phyloP scores from a whole-genome alignment of 148 eudicot genomes.

The Vaccinium vitisidaea region DNA sequence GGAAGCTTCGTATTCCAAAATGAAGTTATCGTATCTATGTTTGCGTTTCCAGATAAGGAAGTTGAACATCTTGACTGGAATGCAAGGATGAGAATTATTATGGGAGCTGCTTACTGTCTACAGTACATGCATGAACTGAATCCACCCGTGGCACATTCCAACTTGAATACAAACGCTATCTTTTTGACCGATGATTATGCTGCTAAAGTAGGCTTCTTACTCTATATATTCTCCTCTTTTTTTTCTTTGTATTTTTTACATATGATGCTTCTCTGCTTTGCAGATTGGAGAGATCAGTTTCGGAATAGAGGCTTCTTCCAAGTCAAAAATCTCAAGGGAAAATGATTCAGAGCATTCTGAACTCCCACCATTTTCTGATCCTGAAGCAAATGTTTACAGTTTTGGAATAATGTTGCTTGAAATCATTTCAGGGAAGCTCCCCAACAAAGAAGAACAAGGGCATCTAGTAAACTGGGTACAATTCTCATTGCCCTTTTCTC shows the following conservation, averaged over 20 bases:
- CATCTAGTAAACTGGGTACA: constrained; percentile 72
- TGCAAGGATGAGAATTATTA: constrained; percentile 72
- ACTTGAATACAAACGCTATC: constrained; percentile 49
- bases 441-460: constrained; percentile 60
- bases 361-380: constrained; percentile 40
- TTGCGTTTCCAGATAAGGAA: constrained; percentile 38
- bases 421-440: constrained; percentile 70
- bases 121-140: constrained; percentile 80
- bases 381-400: constrained; percentile 56
- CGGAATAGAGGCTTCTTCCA: constrained; percentile 32
- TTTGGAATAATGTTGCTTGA: constrained; percentile 84
- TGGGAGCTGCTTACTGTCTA: constrained; percentile 93
- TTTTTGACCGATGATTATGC: constrained; percentile 91
- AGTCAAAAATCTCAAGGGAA: constrained; percentile 35
- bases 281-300: constrained; percentile 69
- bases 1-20: background rate
- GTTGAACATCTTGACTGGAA: constrained; percentile 83
- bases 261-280: background rate
- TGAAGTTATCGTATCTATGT: background rate
- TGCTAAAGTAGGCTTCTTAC: constrained; percentile 61
- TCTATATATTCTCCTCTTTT: background rate
- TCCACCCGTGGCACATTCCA: constrained; percentile 63
- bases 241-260: background rate
- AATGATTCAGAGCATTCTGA: constrained; percentile 34
- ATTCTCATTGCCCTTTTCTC: background rate